Percentiles rank a stretch among this genome's conserved stretches.
Conservation (phyloP, 2,329 filamentous ascomycete species). For the Aspergillus clavatus region DNA sequence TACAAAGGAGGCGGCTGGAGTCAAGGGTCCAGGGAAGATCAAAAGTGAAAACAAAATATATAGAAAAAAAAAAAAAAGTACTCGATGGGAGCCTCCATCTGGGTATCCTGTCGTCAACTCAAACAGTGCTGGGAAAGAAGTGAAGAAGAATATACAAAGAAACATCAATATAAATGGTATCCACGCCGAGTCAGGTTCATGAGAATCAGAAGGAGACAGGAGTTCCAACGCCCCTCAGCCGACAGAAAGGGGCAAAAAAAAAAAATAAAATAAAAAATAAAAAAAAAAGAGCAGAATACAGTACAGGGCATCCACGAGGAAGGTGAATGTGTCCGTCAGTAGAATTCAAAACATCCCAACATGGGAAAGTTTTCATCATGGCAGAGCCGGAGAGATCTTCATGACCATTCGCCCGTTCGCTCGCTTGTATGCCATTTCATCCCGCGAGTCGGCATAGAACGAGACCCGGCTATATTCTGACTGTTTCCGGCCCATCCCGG, state of each 20-base stretch:
- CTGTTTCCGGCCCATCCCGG: slow-evolving; percentile 20
- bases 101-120: no score
- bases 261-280: slow-evolving; percentile 7
- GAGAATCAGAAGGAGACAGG: no score
- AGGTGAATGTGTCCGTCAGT: no score
- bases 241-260: slow-evolving; percentile 1
- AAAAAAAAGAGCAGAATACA: neutral
- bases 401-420: slow-evolving; percentile 32
- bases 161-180: slow-evolving; percentile 11
- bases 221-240: neutral
- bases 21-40: no score
- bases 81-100: no score
- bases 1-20: no score
- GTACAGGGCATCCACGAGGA: no score
- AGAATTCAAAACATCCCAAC: no score
- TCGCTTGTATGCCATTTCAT: slow-evolving; percentile 34
- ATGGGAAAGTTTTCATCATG: slow-evolving; percentile 5
- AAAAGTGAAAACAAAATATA: no score
- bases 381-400: slow-evolving; percentile 25
- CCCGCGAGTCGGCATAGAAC: slow-evolving; percentile 22
- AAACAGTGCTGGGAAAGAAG: no score
- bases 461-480: slow-evolving; percentile 22
- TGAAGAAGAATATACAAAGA: slow-evolving; percentile 19
- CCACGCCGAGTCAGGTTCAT: slow-evolving; percentile 10
- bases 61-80: slow-evolving; percentile 1